Percentiles rank a stretch among this genome's conserved stretches.
Conservation (phyloP, 768 basidiomycete genomes). For the Tulasnella sp. region DNA sequence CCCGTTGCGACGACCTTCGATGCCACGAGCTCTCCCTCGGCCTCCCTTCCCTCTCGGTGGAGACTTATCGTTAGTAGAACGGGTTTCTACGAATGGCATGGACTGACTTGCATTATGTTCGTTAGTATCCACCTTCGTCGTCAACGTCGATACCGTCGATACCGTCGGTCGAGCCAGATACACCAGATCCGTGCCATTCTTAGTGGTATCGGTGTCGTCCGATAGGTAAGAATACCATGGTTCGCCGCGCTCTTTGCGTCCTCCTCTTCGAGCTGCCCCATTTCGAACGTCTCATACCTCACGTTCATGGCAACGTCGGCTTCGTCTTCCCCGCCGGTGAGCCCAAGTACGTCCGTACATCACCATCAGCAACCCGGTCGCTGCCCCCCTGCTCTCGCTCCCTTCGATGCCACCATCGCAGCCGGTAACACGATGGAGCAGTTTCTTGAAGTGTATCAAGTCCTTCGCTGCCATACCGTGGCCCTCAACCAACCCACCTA, state of each 20-base stretch:
- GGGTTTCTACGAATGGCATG: too few species aligned
- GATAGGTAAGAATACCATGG: conserved; percentile 99
- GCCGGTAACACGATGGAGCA: conserved; percentile 91
- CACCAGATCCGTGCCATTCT: conserved; percentile 89
- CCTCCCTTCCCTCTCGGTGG: too few species aligned
- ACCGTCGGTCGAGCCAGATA: too few species aligned
- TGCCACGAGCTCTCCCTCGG: too few species aligned
- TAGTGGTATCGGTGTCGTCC: conserved; percentile 89
- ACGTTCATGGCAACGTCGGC: conserved; percentile 95
- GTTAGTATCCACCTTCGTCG: too few species aligned
- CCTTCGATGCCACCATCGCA: conserved; percentile 84
- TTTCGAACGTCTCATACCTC: conserved; percentile 92
- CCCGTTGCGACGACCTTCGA: too few species aligned
- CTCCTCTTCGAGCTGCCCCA: conserved; percentile 84
- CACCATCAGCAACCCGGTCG: conserved; percentile 95
- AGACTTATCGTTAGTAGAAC: too few species aligned
- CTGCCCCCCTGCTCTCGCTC: conserved; percentile 91
- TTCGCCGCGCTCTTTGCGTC: conserved; percentile 90
- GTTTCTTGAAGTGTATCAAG: conserved; percentile 89
- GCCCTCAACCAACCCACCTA: too few species aligned
- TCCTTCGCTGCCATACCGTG: conserved; percentile 90
- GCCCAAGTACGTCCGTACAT: conserved; percentile 91
- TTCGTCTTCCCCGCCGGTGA: conserved; percentile 94
- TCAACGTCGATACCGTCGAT: too few species aligned
- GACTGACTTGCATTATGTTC: too few species aligned